These are phyloP conservation scores for Globisporangium perplexum DNA, from an alignment of 352 stramenopile species.

Conservation along the genomic window DNA sequence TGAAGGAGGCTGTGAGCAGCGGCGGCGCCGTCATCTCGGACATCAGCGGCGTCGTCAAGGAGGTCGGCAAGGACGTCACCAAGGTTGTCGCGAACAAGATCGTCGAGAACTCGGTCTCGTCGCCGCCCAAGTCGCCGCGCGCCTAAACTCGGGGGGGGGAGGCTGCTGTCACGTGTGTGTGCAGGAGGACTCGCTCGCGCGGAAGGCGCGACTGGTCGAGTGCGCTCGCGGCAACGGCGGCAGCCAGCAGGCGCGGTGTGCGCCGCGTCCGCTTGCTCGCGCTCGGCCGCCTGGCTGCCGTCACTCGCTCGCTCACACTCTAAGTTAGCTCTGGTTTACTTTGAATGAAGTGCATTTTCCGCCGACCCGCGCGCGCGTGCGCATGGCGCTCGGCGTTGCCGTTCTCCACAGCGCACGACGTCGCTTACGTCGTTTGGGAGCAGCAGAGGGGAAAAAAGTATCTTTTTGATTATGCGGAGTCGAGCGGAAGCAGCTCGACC, in stretches of 20 bases:
- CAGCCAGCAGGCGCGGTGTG: no score
- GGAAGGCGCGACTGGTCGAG: no score
- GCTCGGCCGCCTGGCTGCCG: no score
- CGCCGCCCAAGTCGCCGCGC: conserved; percentile 19
- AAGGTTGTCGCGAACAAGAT: conserved; percentile 75
- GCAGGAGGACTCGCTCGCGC: neutral
- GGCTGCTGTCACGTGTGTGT: conserved; percentile 6
- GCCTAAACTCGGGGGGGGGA: conserved; percentile 4
- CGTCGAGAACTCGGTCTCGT: conserved; percentile 42
- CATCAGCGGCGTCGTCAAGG: conserved; percentile 67
- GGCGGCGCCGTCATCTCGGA: conserved; percentile 73
- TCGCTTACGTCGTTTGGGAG: neutral
- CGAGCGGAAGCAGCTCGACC: conserved; percentile 52
- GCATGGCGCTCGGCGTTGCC: no score
- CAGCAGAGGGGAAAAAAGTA: neutral
- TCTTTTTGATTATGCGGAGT: neutral
- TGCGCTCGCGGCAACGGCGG: no score
- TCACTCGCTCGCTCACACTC: neutral
- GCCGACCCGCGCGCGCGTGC: no score
- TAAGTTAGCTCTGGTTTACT: neutral
- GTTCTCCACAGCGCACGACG: no score
- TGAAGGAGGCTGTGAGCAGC: conserved; percentile 78
- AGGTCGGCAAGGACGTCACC: conserved; percentile 69
- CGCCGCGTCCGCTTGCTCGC: conserved; percentile 1
- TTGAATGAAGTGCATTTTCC: conserved; percentile 3